These are phyloP conservation scores for Pythium periplocum DNA, from an alignment of 352 stramenopile species.

Conservation along the genomic window DNA sequence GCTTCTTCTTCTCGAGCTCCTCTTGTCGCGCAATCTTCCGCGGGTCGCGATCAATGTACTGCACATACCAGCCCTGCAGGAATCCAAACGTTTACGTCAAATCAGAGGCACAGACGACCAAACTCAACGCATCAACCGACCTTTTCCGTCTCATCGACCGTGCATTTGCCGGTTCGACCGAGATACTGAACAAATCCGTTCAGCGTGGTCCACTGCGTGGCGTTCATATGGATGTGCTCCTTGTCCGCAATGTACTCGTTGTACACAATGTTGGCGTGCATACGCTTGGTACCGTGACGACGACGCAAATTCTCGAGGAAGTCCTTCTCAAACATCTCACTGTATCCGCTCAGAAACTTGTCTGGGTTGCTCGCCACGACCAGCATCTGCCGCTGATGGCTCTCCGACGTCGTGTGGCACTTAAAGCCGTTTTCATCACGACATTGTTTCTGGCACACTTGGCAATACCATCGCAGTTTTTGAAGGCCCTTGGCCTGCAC, in stretches of 20 bases:
- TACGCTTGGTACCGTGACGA: conserved; percentile 94
- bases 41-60: conserved; percentile 94
- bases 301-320: conserved; percentile 95
- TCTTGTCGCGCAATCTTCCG: conserved; percentile 86
- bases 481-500: conserved; percentile 93
- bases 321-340: conserved; percentile 91
- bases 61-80: conserved; percentile 92
- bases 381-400: conserved; percentile 98
- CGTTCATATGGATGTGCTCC: conserved; percentile 99
- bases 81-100: neutral
- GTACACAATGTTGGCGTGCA: conserved; percentile 97
- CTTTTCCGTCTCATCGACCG: conserved; percentile 98
- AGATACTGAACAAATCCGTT: conserved; percentile 98
- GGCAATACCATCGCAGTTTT: conserved; percentile 98
- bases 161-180: conserved; percentile 94
- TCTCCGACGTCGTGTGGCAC: conserved; percentile 97
- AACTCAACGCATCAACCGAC: conserved; percentile 5
- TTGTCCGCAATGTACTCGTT: conserved; percentile 99
- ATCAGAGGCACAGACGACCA: neutral
- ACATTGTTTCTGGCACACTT: conserved; percentile 99
- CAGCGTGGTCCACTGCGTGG: conserved; percentile 97
- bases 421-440: conserved; percentile 99
- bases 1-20: conserved; percentile 80
- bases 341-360: conserved; percentile 93
- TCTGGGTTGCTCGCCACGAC: conserved; percentile 95